Evolutionary conservation across 257 asterid species (phyloP), one percentile per base, ranked within the genome.

Genomic region (Solanum paucissectum): DNA sequence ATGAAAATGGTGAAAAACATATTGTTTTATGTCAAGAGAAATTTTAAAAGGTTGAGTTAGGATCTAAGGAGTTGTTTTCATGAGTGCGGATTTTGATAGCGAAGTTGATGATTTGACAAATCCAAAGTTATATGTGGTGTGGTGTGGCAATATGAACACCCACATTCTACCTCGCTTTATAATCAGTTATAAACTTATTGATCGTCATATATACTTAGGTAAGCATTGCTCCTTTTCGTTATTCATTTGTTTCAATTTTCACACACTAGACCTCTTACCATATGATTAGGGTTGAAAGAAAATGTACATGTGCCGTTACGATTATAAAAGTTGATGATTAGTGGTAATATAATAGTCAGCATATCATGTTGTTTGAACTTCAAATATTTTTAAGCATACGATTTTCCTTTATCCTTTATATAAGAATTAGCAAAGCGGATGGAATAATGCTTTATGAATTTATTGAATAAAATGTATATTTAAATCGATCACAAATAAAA

Each of bases 1-100:
- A 94, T 83, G 92, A 88, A 69, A 90, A 94, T 71, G 97, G 95
- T 9, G 98, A 94, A 89, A 94, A 90, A 85, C 98, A 95, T 90
- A 86, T 94, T 9, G 75, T 95, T 64, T 62, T 91, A 87, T 94
- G 97, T 88, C 9, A 6, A 38, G 10, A 98, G 98, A 8, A 95
- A 89, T 40, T 87, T 91, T 36, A 93, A 89, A 90, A 92, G 92
- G 89, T 95, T 88, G 94, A 89, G 87, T 86, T 89, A 11, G 93
- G 94, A 36, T 91, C 98, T 27, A 83, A 32, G 32, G 96, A 93
- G 88, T 52, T 42, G 38, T 88, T 75, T 86, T 96, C 95, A n/a
- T 94, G 96, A 91, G 91, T 83, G 66, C 79, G 23, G 95, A 92
- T 84, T 95, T 91, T 84, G 97, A 95, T 92, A 91, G 95, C 13